Conservation (phyloP, 805 yeast species). For the Jamesozyma gamospora region DNA sequence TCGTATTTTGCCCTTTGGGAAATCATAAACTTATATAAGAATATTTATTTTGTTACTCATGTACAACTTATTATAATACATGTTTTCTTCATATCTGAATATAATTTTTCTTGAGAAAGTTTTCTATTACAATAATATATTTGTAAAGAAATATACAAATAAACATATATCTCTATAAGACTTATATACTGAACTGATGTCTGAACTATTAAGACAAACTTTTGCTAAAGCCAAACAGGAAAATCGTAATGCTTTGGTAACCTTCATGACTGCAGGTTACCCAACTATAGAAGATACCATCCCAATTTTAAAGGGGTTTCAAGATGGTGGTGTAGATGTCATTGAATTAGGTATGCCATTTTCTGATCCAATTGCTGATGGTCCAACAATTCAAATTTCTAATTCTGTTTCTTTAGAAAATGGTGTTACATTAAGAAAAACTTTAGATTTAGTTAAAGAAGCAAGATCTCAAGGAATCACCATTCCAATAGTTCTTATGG, state of each 20-base stretch:
- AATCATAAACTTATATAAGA: too few species aligned
- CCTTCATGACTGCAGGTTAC: slow-evolving; percentile 90
- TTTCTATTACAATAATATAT: too few species aligned
- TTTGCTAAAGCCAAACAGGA: slow-evolving; percentile 48
- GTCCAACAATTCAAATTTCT: slow-evolving; percentile 90
- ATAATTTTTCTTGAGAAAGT: too few species aligned
- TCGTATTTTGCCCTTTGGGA: too few species aligned
- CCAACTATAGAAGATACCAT: slow-evolving; percentile 84
- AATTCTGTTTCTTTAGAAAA: slow-evolving; percentile 75
- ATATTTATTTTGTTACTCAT: too few species aligned
- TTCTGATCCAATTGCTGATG: slow-evolving; percentile 98
- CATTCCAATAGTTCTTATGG: slow-evolving; percentile 89
- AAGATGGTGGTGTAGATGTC: slow-evolving; percentile 90
- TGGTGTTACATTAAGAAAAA: slow-evolving; percentile 61
- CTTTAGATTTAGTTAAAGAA: slow-evolving; percentile 58
- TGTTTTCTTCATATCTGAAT: too few species aligned
- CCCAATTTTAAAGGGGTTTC: slow-evolving; percentile 78
- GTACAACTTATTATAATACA: too few species aligned
- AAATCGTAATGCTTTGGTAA: slow-evolving; percentile 77
- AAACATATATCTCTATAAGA: too few species aligned
- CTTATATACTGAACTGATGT: slow-evolving; percentile 15
- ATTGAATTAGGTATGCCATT: slow-evolving; percentile 95
- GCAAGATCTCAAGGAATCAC: slow-evolving; percentile 81
- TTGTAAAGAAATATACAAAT: too few species aligned
- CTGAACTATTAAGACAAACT: slow-evolving; percentile 38